Evolutionary conservation across 225 moss, liverwort and hornwort genomes (phyloP), one percentile per base, ranked within the genome.

Genomic region (Marchantia polymorpha): DNA sequence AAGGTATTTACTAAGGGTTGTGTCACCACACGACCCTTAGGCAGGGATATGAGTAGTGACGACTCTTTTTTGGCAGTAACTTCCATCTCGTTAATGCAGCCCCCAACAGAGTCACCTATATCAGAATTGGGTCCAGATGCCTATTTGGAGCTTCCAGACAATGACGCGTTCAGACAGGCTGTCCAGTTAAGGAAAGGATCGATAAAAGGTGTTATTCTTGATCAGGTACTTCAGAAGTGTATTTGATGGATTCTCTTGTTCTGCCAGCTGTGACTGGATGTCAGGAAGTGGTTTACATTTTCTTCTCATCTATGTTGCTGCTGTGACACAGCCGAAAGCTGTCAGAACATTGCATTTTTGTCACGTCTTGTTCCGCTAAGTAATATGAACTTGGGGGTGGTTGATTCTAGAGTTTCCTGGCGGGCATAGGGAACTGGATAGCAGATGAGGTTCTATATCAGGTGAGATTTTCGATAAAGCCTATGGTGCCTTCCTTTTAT

Each of bases 351-450:
- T 52, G 47, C 20, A 47, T 46, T 9, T 69, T 16, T 31, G 31
- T 48, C 3, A 4, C 27, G 27, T 68, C 31, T 39, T 16, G 68
- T 29, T 47, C 39, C 22, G 12, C 19, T 39, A 39, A 30, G 16
- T 14, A 17, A 12, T 66, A 13, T 12, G 10, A 31, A 16, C 55
- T 54, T 48, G 26, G 52, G 76, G 82, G 82, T 78, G 77, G 79
- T 54, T 86, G 16, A n/a, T 61, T 46, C 79, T 87, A 93, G 93
- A 79, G 20, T 80, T 93, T 89, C 80, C 46, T 93, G 64, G 81
- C 89, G 64, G 93, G 93, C 67, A 89, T 93, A 51, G 93, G 93
- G n/a, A 93, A 91, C 53, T 93, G 93, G 93, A 90, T 93, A 51
- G 93, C 84, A 53, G 91, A 93, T 79, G 93, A 93, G 81, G 91